Evolutionary conservation across 1,139 yeast genomes (phyloP), one percentile per base, ranked within the genome.

Genomic region (Pichia sp.): DNA sequence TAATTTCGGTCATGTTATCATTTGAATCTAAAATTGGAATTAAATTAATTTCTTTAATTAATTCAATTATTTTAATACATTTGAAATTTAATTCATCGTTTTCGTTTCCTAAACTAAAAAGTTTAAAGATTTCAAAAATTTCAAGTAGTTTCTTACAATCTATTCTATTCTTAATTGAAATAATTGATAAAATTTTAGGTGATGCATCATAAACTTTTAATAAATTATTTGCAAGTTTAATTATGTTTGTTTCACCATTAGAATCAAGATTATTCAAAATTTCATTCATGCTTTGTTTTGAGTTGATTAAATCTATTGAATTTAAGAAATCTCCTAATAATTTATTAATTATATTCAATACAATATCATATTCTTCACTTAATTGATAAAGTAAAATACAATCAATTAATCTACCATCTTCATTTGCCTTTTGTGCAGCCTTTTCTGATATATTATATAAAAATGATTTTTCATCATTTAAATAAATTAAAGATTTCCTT

Each of bases 341-440:
- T 60, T 80, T 79, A 68, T 88, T 90, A 53, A 90, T 79, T 52
- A 88, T 76, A 1, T 76, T 66, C 11, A 90, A 78, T n/a, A 88
- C 97, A 32, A 87, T 83, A 62, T 86, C 86, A 65, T 84, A 86
- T 60, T 90, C 96, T 66, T 87, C 94, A 48, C 96, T 80, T 54
- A 90, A 75, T 68, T 90, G 96, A 63, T 87, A 92, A 50, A 92
- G 73, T 49, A 87, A 71, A 50, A 94, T 77, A 9, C 97, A 88
- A 63, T 94, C 97, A 53, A 86, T 80, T 5, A 83, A 75, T 59
- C 96, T 76, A 3, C 97, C 97, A 63, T 89, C 97, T 57, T 88
- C 95, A 61, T 87, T 94, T 33, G 97, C 95, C 58, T 80, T 81
- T 46, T 76, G 74, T 2, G 97, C 97, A 31, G 96, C 89, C 52